Evolutionary conservation across 768 basidiomycete genomes (phyloP).

Genomic region (Hydnomerulius pinastri): DNA sequence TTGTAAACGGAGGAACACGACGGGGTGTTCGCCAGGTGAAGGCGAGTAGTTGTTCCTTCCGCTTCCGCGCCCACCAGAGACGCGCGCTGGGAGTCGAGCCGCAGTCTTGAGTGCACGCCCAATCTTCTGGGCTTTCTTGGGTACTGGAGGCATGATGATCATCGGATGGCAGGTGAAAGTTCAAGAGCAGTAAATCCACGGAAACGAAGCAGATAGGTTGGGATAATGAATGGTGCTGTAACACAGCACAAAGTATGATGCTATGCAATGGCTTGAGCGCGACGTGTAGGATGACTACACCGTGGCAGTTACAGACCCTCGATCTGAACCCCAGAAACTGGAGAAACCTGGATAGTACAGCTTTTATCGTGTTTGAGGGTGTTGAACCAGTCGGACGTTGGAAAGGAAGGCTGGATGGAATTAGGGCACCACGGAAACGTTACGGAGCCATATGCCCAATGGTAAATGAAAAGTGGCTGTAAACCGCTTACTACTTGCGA

Average conservation of each 20-base stretch:
- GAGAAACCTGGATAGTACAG: neutral
- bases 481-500: neutral
- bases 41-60: conserved; percentile 44
- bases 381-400: neutral
- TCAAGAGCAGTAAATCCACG: neutral
- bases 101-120: conserved; percentile 62
- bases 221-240: neutral
- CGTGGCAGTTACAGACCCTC: neutral
- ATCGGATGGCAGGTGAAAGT: conserved; percentile 9
- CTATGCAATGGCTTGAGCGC: neutral
- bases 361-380: neutral
- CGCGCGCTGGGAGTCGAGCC: conserved; percentile 52
- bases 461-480: conserved; percentile 1
- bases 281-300: neutral
- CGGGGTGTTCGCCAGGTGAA: conserved; percentile 60
- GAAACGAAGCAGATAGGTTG: neutral
- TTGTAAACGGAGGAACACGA: conserved; percentile 69
- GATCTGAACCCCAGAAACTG: neutral
- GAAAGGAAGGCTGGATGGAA: neutral
- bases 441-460: neutral
- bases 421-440: conserved; percentile 1
- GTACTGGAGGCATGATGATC: conserved; percentile 35
- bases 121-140: conserved; percentile 51
- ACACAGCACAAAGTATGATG: neutral
- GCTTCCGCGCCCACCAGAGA: conserved; percentile 41